These are phyloP conservation scores for Didymella arachidicola DNA, from an alignment of 2,329 filamentous ascomycete genomes.

Conservation along the genomic window DNA sequence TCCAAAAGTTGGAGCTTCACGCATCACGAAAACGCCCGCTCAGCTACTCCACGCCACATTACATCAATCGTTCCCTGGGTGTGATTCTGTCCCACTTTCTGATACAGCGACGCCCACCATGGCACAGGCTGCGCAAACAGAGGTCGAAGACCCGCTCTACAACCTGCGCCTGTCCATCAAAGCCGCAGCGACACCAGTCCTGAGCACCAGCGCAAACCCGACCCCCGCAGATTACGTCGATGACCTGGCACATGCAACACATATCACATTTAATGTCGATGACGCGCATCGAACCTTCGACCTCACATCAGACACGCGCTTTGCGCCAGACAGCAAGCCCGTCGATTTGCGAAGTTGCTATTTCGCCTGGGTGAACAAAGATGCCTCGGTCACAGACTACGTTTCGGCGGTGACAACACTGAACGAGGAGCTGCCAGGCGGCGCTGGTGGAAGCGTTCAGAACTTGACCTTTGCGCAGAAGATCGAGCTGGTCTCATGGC, in stretches of 20 bases:
- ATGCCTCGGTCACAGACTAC: conserved; percentile 88
- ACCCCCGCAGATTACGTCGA: conserved; percentile 66
- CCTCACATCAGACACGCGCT: conserved; percentile 80
- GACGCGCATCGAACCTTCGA: conserved; percentile 69
- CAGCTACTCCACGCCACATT: not conserved
- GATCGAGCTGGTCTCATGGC: conserved; percentile 89
- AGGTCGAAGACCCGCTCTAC: conserved; percentile 73
- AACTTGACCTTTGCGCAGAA: conserved; percentile 92
- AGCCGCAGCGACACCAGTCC: conserved; percentile 71
- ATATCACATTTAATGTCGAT: conserved; percentile 72
- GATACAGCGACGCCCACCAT: conserved; percentile 5
- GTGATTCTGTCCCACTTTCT: too few species aligned
- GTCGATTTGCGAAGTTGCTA: conserved; percentile 94
- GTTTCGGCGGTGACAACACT: conserved; percentile 82
- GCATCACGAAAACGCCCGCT: conserved; percentile 8
- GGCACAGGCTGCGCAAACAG: conserved; percentile 37
- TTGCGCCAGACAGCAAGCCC: conserved; percentile 72
- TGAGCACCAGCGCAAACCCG: conserved; percentile 74
- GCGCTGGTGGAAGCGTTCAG: conserved; percentile 73
- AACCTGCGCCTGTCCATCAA: conserved; percentile 85
- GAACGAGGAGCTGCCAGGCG: conserved; percentile 75
- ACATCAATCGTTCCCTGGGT: not conserved
- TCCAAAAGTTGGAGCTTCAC: conserved; percentile 16
- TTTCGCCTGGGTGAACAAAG: conserved; percentile 94
- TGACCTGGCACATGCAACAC: conserved; percentile 64